These are phyloP conservation scores for Alnus glutinosa DNA, from an alignment of 306 rosid genomes.

Conservation along the genomic window DNA sequence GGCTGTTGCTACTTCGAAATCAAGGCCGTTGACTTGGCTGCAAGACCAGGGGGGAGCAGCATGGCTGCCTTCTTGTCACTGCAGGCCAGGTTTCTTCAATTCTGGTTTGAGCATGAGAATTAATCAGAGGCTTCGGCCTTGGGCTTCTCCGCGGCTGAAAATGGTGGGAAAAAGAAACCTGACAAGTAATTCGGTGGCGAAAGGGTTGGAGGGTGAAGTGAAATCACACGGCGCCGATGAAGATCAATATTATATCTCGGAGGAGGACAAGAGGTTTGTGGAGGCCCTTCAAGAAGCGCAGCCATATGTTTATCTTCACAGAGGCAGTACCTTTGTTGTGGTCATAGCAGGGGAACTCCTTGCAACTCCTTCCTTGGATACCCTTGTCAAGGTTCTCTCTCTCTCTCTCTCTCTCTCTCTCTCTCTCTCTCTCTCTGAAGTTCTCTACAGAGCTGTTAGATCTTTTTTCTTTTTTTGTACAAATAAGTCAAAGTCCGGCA, in stretches of 20 bases:
- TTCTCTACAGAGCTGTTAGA: no score
- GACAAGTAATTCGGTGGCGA: neutral
- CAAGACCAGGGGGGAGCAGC: conserved; percentile 11
- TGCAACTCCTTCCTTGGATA: conserved; percentile 41
- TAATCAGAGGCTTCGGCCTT: neutral
- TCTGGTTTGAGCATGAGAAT: conserved; percentile 8
- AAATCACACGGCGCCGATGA: neutral
- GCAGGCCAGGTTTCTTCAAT: neutral
- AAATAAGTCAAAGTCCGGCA: no score
- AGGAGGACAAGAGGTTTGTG: conserved; percentile 54
- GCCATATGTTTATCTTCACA: conserved; percentile 56
- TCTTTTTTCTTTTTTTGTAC: no score
- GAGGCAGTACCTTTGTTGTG: conserved; percentile 50
- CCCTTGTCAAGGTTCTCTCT: conserved; percentile 55
- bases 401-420: neutral
- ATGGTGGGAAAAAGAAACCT: conserved; percentile 22
- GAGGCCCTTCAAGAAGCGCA: conserved; percentile 64
- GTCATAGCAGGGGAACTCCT: conserved; percentile 55
- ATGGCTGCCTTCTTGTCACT: conserved; percentile 21
- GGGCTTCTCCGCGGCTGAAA: neutral
- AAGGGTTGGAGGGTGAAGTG: conserved; percentile 21
- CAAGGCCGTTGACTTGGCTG: conserved; percentile 27
- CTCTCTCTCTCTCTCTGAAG: neutral
- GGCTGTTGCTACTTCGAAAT: conserved; percentile 34
- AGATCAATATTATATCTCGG: conserved; percentile 13